Evolutionary conservation across 2,329 filamentous ascomycete species (phyloP), one percentile per base, ranked within the genome.

Genomic region (Fusarium sp.): DNA sequence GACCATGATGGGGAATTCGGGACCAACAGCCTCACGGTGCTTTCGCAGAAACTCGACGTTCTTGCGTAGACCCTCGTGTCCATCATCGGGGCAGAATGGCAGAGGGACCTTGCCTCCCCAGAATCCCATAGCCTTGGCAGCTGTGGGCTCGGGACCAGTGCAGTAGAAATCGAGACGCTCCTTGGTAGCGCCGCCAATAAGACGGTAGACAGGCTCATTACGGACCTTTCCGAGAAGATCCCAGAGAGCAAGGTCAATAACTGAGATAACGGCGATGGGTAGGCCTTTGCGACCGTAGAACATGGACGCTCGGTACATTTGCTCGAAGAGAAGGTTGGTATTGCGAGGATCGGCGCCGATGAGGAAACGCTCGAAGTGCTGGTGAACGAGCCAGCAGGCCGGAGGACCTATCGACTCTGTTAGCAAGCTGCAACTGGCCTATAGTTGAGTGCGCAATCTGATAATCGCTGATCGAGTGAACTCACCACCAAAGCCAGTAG

Each of bases 211-310:
- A 13, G 94, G 94, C 82, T 98, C 94, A 72, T 93, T 92, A 71
- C 94, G 89, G 68, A 98, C 87, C 85, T 98, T 97, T 72, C 94
- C 94, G 7, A 97, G 83, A 43, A 98, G 85, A 83, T 98, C 94
- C 94, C 94, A 98, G 42, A 98, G 82, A 7, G 94, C 94, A 45
- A 98, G 87, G 77, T 98, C 94, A 76, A 98, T 96, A 70, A 97
- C 94, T 3, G 93, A 97, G 77, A 98, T 98, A 76, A 97, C 91
- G 55, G 94, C 94, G 13, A 95, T 88, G 3, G 94, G 92, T 3
- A 98, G 88, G 48, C 94, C 94, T 81, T 98, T 98, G 72, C 94
- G 91, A 66, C 94, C 94, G 78, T 98, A 98, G 85, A 97, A 98
- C 93, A 97, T 97, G 72, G 93, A 97, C 3, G 88, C 92, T 64